These are phyloP conservation scores for Phytophthora uliginosa DNA, from an alignment of 352 stramenopile genomes.

Conservation along the genomic window DNA sequence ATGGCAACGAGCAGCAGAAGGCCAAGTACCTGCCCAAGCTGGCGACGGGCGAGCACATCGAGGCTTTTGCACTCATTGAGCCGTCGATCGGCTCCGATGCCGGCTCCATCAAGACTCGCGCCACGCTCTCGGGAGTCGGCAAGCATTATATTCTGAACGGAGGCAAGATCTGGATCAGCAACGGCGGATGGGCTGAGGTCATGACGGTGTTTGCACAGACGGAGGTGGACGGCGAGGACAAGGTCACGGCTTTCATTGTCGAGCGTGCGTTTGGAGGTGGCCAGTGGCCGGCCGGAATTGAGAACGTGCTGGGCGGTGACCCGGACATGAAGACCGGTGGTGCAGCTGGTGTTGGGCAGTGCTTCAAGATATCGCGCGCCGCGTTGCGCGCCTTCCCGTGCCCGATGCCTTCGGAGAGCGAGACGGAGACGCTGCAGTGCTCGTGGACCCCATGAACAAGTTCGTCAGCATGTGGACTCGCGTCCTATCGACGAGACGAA, in stretches of 20 bases:
- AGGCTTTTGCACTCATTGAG: conserved; percentile 92
- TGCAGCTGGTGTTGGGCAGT: conserved; percentile 82
- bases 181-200: conserved; percentile 96
- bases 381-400: too few relatives aligned
- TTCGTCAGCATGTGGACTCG: too few relatives aligned
- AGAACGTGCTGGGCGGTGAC: conserved; percentile 91
- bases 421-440: too few relatives aligned
- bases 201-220: conserved; percentile 98
- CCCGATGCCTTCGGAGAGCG: too few relatives aligned
- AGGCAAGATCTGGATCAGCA: conserved; percentile 99
- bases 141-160: conserved; percentile 94
- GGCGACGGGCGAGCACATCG: conserved; percentile 88
- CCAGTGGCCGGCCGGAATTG: conserved; percentile 93
- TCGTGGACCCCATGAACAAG: too few relatives aligned
- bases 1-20: conserved; percentile 88
- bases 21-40: conserved; percentile 92
- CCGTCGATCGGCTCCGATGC: conserved; percentile 93
- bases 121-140: conserved; percentile 91
- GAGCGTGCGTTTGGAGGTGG: conserved; percentile 94
- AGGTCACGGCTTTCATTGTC: conserved; percentile 98
- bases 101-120: conserved; percentile 92
- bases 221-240: conserved; percentile 96
- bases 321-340: conserved; percentile 79
- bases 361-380: too few relatives aligned
- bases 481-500: too few relatives aligned